phyloP scores from a whole-genome alignment of 2,329 filamentous ascomycete genomes.

The Lanzia echinophila region DNA sequence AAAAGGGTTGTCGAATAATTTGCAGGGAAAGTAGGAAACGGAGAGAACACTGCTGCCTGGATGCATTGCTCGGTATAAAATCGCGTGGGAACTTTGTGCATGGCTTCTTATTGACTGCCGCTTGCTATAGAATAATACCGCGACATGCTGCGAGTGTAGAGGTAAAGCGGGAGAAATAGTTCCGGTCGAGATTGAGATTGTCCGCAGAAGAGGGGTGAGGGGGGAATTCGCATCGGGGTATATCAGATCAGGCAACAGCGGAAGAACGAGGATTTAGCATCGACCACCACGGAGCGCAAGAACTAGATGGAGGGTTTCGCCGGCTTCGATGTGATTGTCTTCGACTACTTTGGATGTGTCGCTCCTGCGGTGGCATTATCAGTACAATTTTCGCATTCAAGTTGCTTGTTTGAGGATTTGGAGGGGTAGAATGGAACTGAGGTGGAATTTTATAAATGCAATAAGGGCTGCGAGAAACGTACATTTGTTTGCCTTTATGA shows the following conservation, averaged over 20 bases:
- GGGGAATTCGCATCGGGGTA: background rate
- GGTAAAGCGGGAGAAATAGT: background rate
- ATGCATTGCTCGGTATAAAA: too few relatives aligned
- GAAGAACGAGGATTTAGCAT: background rate
- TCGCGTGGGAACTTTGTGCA: too few relatives aligned
- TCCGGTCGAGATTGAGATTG: too few relatives aligned
- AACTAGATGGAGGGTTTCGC: slow-evolving; percentile 90
- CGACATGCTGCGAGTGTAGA: background rate
- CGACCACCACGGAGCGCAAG: slow-evolving; percentile 81
- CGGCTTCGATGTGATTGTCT: slow-evolving; percentile 76
- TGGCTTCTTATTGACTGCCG: too few relatives aligned
- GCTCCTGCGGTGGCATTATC: slow-evolving; percentile 54
- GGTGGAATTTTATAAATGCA: background rate
- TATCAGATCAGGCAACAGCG: background rate
- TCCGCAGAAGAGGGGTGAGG: background rate
- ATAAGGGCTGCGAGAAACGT: slow-evolving; percentile 26
- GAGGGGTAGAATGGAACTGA: background rate
- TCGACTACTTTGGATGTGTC: slow-evolving; percentile 92
- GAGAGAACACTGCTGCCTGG: too few relatives aligned
- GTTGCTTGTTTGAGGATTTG: background rate
- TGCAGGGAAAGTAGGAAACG: too few relatives aligned
- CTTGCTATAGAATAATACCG: too few relatives aligned
- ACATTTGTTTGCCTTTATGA: slow-evolving; percentile 98
- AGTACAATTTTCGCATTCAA: too few relatives aligned
- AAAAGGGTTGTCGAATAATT: too few relatives aligned